phyloP scores from a whole-genome alignment of 1,139 yeast genomes.

The Nakaseomyces bracarensis region DNA sequence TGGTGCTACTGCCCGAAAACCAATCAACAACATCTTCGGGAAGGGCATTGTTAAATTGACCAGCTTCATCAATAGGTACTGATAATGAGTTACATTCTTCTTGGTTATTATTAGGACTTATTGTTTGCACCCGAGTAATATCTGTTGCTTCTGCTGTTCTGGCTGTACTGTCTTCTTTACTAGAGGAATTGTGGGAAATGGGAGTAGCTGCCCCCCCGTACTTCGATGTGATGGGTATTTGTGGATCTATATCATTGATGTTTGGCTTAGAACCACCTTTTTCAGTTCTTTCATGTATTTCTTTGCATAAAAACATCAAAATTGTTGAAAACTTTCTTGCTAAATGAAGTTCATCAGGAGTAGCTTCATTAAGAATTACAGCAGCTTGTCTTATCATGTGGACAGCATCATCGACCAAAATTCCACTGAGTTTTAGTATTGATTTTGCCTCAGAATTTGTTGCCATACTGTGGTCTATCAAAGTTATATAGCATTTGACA shows the following conservation, averaged over 20 bases:
- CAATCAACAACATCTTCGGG: constrained; percentile 52
- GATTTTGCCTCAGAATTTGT: constrained; percentile 27
- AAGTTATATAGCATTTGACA: constrained; percentile 71
- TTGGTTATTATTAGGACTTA: background rate
- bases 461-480: constrained; percentile 35
- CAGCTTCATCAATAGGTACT: constrained; percentile 1
- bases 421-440: constrained; percentile 54
- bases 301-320: constrained; percentile 67
- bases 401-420: constrained; percentile 63
- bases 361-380: constrained; percentile 64
- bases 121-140: background rate
- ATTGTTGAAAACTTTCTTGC: constrained; percentile 77
- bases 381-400: constrained; percentile 67
- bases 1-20: constrained; percentile 55
- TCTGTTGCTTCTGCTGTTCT: background rate
- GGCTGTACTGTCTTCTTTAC: background rate
- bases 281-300: constrained; percentile 43
- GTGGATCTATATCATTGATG: background rate
- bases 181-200: background rate
- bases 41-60: constrained; percentile 7
- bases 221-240: background rate
- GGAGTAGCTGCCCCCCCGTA: background rate
- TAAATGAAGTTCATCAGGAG: constrained; percentile 84
- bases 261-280: background rate
- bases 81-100: background rate